A percentile compares a stretch with the other conserved stretches of the same genome.
Conservation (phyloP, 2,329 filamentous ascomycete species). For the Fonsecaea pedrosoi region DNA sequence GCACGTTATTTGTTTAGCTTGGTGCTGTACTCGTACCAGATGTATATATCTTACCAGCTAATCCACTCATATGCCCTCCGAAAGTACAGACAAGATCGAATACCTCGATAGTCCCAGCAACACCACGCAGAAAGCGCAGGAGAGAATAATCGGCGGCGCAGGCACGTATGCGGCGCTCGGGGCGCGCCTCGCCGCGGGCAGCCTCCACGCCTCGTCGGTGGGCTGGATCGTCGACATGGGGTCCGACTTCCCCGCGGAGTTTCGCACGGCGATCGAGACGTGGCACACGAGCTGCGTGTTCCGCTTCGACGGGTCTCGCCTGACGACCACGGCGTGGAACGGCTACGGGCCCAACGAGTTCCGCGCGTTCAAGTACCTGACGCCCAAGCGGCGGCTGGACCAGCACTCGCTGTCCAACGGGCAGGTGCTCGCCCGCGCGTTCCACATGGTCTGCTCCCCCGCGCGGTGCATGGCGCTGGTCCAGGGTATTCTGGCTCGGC, state of each 20-base stretch:
- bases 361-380: constrained; percentile 84
- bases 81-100: constrained; percentile 80
- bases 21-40: no score
- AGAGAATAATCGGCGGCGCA: constrained; percentile 83
- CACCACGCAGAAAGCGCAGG: constrained; percentile 64
- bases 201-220: constrained; percentile 68
- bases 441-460: constrained; percentile 87
- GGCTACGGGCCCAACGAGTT: constrained; percentile 76
- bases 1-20: no score
- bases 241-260: constrained; percentile 76
- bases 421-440: constrained; percentile 75
- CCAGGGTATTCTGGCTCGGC: constrained; percentile 67
- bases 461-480: constrained; percentile 78
- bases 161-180: constrained; percentile 87
- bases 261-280: constrained; percentile 68
- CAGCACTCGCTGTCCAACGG: constrained; percentile 70
- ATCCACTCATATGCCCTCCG: no score
- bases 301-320: constrained; percentile 67
- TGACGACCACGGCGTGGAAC: constrained; percentile 93
- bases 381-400: constrained; percentile 81
- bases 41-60: no score
- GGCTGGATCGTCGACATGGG: constrained; percentile 93
- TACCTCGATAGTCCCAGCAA: constrained; percentile 65
- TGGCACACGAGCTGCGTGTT: constrained; percentile 80
- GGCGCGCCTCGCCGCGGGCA: constrained; percentile 83